These are phyloP conservation scores for Rhynchospora pubera DNA, from an alignment of 176 grass and related monocot genomes.

Conservation along the genomic window DNA sequence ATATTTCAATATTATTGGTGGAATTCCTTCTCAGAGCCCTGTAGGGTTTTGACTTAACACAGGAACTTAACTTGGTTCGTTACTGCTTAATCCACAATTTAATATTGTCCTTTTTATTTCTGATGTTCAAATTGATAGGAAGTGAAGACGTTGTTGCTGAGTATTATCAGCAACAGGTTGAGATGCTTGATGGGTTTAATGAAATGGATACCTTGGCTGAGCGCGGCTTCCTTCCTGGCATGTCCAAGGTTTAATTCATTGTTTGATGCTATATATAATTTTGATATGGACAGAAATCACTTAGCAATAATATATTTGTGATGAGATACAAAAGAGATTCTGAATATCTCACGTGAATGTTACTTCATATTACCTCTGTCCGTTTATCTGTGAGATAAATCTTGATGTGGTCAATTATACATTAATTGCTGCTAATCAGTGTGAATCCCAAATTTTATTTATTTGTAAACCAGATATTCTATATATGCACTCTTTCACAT, in stretches of 20 bases:
- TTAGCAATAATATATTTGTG: neutral
- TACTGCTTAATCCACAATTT: neutral
- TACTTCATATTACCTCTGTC: neutral
- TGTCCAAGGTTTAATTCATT: constrained; percentile 65
- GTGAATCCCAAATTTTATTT: neutral
- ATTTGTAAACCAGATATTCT: neutral
- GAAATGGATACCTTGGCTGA: constrained; percentile 94
- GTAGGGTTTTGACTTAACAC: neutral
- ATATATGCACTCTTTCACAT: neutral
- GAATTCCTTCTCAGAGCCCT: neutral
- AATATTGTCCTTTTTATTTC: neutral
- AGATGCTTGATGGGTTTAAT: constrained; percentile 97
- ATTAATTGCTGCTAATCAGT: neutral
- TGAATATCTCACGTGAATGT: neutral
- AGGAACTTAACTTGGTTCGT: neutral
- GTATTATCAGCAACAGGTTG: constrained; percentile 92
- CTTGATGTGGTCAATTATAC: neutral
- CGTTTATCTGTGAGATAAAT: neutral
- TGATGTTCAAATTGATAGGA: constrained; percentile 18
- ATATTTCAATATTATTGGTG: neutral
- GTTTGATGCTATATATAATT: neutral
- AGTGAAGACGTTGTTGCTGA: constrained; percentile 78
- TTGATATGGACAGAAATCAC: neutral
- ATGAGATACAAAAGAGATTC: neutral
- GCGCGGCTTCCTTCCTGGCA: constrained; percentile 89